Evolutionary conservation across 2,329 filamentous ascomycete genomes (phyloP).

Genomic region (Aaosphaeria pasadenensis): DNA sequence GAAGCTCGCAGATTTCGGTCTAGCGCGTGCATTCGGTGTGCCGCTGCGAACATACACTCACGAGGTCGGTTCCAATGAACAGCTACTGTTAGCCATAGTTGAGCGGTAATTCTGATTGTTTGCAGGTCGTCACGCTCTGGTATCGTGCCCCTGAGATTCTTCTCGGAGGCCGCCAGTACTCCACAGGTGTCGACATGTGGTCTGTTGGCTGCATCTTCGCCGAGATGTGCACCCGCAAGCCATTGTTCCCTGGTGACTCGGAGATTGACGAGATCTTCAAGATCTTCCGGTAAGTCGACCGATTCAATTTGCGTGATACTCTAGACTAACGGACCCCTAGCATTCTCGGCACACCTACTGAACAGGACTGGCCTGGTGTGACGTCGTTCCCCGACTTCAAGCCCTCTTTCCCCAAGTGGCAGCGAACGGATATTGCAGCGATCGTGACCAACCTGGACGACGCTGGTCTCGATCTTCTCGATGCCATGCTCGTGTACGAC

Average conservation of each 20-base stretch:
- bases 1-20: conserved; percentile 86
- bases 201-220: conserved; percentile 92
- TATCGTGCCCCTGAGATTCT: conserved; percentile 89
- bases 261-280: conserved; percentile 96
- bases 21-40: conserved; percentile 87
- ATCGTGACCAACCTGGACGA: conserved; percentile 74
- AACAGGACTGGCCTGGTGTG: conserved; percentile 82
- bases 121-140: conserved; percentile 83
- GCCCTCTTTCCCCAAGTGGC: conserved; percentile 87
- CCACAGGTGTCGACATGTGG: conserved; percentile 95
- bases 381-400: conserved; percentile 97
- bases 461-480: conserved; percentile 64
- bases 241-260: conserved; percentile 86
- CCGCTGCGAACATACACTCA: conserved; percentile 90
- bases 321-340: conserved; percentile 11
- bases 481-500: conserved; percentile 78
- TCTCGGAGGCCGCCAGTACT: conserved; percentile 86
- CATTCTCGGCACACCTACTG: conserved; percentile 77
- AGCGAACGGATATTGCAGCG: conserved; percentile 62
- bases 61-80: conserved; percentile 53
- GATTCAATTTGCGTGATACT: not conserved
- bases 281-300: conserved; percentile 70
- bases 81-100: not conserved
- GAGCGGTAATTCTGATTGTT: conserved; percentile 8
- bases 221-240: conserved; percentile 93